Evolutionary conservation across 148 eudicot species (phyloP), one percentile per base, ranked within the genome.

Genomic region (Diospyros kaki): DNA sequence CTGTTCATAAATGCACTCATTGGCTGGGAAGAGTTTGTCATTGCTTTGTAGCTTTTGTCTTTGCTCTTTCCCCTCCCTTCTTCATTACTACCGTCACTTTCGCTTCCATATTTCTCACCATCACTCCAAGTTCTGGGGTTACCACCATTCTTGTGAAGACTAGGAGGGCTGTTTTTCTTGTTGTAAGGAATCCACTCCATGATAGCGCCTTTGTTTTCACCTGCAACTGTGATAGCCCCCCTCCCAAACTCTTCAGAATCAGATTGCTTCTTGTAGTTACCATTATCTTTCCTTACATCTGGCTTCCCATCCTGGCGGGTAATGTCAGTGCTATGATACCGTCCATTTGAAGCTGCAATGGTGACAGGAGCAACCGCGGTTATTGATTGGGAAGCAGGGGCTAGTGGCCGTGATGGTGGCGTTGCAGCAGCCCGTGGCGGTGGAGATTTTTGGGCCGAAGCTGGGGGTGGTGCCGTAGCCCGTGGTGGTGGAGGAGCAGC

Each of bases 121-220:
- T 28, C 28, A 28, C 28, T 28, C 28, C 28, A 28, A 28, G 28
- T 28, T 28, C 28, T 28, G 28, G 28, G 28, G 28, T 28, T 28
- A 28, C 0, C 28, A 28, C 28, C 28, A 28, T 28, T 28, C 28
- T 28, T 28, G 28, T 28, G 28, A 28, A 28, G 0, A 28, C 28
- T 28, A 28, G 28, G 28, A 28, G 28, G 28, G 28, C 28, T 28
- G 28, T 28, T 28, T 81, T 85, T 7, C 68, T 58, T 2, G 86
- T 73, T 76, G 80, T 78, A 5, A 84, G 82, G 18, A 91, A 28
- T 28, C 28, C 28, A 75, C 54, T 86, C 89, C 97, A 89, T 91
- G 41, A 91, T 58, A 28, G 94, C 97, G 17, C 97, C 97, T 77
- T 68, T 85, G 84, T 91, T 91, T 66, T 89, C 92, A 56, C 97